Percentiles rank a stretch among this genome's conserved stretches.
Conservation (phyloP, 192 early-diverging fungal species). For the Rhizoclosmatium sp. region DNA sequence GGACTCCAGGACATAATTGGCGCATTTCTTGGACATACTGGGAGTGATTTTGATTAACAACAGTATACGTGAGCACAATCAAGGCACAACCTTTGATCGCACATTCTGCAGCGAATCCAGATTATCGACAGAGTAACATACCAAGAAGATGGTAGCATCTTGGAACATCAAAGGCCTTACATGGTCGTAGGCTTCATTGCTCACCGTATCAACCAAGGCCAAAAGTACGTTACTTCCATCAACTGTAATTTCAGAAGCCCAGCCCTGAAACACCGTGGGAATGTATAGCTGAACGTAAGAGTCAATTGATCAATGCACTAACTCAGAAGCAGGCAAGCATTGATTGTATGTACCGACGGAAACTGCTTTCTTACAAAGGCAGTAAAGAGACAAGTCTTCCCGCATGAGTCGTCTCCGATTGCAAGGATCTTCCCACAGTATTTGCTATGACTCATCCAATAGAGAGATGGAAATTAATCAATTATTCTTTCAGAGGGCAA, state of each 20-base stretch:
- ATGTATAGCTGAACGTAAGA: not conserved
- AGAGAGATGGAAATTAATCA: too few species aligned
- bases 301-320: too few species aligned
- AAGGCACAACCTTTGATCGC: conserved; percentile 11
- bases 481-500: too few species aligned
- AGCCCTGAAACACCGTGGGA: conserved; percentile 30
- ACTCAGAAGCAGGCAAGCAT: too few species aligned
- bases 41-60: not conserved
- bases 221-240: conserved; percentile 58
- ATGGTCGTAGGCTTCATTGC: conserved; percentile 89
- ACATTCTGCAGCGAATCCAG: conserved; percentile 39
- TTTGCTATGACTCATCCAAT: too few species aligned
- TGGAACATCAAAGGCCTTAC: conserved; percentile 85
- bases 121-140: conserved; percentile 76
- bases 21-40: not conserved
- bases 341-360: too few species aligned
- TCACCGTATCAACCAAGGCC: conserved; percentile 92
- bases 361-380: too few species aligned
- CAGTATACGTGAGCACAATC: not conserved
- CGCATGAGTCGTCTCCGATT: too few species aligned
- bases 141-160: conserved; percentile 81
- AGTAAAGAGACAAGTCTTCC: too few species aligned
- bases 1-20: conserved; percentile 13
- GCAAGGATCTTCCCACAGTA: too few species aligned
- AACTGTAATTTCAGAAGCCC: conserved; percentile 51